Evolutionary conservation across 2,329 filamentous ascomycete genomes (phyloP).

Genomic region (Hypoxylon sp.): DNA sequence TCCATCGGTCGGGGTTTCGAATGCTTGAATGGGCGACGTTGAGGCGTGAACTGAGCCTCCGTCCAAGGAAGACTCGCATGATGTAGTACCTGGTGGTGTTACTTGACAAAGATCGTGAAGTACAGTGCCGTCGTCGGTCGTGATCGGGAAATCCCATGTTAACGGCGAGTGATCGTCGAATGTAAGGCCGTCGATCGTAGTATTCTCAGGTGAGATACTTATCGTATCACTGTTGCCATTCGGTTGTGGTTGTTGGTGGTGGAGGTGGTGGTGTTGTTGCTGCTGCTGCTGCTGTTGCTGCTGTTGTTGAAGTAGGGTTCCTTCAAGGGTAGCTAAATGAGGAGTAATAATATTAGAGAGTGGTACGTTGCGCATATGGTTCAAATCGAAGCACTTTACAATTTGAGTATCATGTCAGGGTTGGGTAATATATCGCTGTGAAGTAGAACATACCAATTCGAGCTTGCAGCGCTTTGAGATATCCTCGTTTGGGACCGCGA

Average conservation of each 20-base stretch:
- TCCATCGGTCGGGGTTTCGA: slow-evolving; percentile 33
- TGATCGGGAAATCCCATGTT: slow-evolving; percentile 40
- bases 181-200: slow-evolving; percentile 29
- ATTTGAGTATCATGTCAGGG: not conserved
- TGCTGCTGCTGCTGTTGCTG: slow-evolving; percentile 28
- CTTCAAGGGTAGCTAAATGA: slow-evolving; percentile 39
- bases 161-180: slow-evolving; percentile 31
- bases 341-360: slow-evolving; percentile 8
- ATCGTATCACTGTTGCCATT: slow-evolving; percentile 22
- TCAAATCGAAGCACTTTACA: not conserved
- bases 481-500: slow-evolving; percentile 42
- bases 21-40: slow-evolving; percentile 40
- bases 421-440: not conserved
- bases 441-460: slow-evolving; percentile 42
- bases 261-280: slow-evolving; percentile 15
- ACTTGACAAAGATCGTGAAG: slow-evolving; percentile 34
- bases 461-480: slow-evolving; percentile 45
- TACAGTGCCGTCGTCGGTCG: slow-evolving; percentile 22
- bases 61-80: slow-evolving; percentile 36
- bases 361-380: not conserved
- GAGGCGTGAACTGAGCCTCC: slow-evolving; percentile 37
- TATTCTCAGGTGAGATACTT: slow-evolving; percentile 28
- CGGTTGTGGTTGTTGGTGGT: slow-evolving; percentile 17
- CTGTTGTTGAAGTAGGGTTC: slow-evolving; percentile 38
- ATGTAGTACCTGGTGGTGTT: slow-evolving; percentile 22